Conservation (phyloP, 148 eudicot genomes). For the Oxyria digyna region DNA sequence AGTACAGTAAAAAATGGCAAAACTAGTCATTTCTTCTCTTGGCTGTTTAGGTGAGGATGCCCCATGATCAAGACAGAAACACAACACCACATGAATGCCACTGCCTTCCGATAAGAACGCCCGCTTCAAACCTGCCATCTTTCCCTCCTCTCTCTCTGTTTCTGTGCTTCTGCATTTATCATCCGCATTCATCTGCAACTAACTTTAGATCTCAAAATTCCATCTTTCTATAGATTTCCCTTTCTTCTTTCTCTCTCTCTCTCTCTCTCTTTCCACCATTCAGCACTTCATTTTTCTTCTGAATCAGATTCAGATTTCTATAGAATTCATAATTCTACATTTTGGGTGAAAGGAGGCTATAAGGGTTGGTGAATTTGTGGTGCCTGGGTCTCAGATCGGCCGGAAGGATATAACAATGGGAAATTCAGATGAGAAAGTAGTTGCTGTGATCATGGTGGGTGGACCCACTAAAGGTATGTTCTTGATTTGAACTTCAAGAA, state of each 20-base stretch:
- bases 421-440: constrained; percentile 63
- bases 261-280: neutral
- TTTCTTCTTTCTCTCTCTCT: neutral
- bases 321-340: neutral
- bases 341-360: neutral
- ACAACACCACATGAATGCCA: neutral
- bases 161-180: neutral
- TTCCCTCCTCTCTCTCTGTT: constrained; percentile 1
- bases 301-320: neutral
- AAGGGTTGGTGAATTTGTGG: constrained; percentile 1
- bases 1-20: neutral
- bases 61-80: neutral
- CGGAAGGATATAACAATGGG: constrained; percentile 30
- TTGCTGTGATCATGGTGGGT: constrained; percentile 97
- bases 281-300: neutral
- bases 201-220: neutral
- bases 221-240: neutral
- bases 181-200: neutral
- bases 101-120: constrained; percentile 6
- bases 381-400: neutral
- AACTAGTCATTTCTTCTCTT: neutral
- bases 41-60: too few relatives aligned
- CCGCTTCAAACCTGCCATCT: neutral
- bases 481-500: neutral
- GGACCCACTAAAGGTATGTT: constrained; percentile 85